Evolutionary conservation across 139 green algal genomes (phyloP).

Genomic region (Chlorella vulgaris): DNA sequence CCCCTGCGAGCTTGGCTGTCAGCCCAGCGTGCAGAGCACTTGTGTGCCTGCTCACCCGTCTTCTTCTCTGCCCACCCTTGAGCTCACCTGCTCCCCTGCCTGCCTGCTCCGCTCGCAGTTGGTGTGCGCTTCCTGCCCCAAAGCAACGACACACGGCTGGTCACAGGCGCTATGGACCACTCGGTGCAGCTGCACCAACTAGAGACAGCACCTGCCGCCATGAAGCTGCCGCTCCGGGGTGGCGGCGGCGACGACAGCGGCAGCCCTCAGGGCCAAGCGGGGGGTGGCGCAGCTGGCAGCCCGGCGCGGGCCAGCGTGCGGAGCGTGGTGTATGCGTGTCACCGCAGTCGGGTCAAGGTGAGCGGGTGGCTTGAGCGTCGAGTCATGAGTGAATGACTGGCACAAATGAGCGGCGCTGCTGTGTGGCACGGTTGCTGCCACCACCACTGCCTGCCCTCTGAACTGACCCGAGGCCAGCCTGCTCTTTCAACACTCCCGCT

Average conservation of each 20-base stretch:
- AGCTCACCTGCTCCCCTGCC: neutral
- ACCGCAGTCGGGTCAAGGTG: slow-evolving; percentile 80
- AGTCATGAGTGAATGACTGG: no score
- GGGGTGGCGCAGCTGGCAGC: neutral
- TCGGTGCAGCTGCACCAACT: slow-evolving; percentile 55
- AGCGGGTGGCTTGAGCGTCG: neutral
- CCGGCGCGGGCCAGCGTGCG: neutral
- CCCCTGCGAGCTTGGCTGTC: no score
- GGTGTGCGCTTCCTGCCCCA: slow-evolving; percentile 82
- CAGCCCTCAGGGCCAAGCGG: neutral
- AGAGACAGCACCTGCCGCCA: neutral
- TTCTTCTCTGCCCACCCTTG: neutral
- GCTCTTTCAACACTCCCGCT: no score
- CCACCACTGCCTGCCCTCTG: no score
- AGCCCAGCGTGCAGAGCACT: no score
- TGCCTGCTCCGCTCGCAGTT: slow-evolving; percentile 63
- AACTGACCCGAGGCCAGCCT: no score
- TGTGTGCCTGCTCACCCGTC: neutral
- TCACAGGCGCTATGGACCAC: slow-evolving; percentile 78
- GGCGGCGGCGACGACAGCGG: neutral
- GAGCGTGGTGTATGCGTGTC: slow-evolving; percentile 63
- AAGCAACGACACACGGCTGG: slow-evolving; percentile 53
- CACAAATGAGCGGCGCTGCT: no score
- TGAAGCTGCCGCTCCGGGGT: slow-evolving; percentile 10
- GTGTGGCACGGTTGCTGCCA: no score